Base-by-base conservation (phyloP, 2,329 filamentous ascomycete species). In the Thielaviopsis populi region DNA sequence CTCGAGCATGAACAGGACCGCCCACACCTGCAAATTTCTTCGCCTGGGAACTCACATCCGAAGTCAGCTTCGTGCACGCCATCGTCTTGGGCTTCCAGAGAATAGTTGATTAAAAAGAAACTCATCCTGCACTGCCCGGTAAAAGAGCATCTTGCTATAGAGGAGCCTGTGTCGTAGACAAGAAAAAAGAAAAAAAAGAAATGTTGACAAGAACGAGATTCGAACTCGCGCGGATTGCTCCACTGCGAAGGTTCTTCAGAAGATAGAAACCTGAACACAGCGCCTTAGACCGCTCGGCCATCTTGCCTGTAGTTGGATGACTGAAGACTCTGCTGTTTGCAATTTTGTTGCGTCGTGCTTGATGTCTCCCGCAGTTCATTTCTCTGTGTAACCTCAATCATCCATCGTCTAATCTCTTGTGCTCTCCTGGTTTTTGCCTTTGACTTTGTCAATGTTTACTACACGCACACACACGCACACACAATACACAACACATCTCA, bases 151-250 rank as follows among this genome's bases (percentile, higher is more conserved):
- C 42, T 46, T n/a, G 42, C 8, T 19, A n/a, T 43, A 17, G 8
- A 46, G 42, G n/a, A 2, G 42, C 8, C n/a, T 46, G 1, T 46
- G 42, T 46, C 42, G 42, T 46, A 46, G 42, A 46, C 42, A 27
- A 27, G 17, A 50, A 24, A 24, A 13, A 50, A 11, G 24, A 13
- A 50, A 11, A 19, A 56, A 33, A 43, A 43, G 15, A n/a, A 43
- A 41, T 43, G 33, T 30, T 64, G 30, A 64, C 43, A 69, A 68
- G 68, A 71, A 72, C 73, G 71, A 70, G 63, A 62, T 65, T 65
- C 58, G 59, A 64, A 65, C 63, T 56, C 63, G 63, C 63, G 63
- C 59, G 59, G 59, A 65, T 65, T 65, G 63, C 63, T 65, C 63
- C 63, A 65, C 63, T 65, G 59, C 59, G 59, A 65, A 65, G 43